Evolutionary conservation across 169 alveolate genomes (phyloP).

Genomic region (Cryptosporidium sp.): DNA sequence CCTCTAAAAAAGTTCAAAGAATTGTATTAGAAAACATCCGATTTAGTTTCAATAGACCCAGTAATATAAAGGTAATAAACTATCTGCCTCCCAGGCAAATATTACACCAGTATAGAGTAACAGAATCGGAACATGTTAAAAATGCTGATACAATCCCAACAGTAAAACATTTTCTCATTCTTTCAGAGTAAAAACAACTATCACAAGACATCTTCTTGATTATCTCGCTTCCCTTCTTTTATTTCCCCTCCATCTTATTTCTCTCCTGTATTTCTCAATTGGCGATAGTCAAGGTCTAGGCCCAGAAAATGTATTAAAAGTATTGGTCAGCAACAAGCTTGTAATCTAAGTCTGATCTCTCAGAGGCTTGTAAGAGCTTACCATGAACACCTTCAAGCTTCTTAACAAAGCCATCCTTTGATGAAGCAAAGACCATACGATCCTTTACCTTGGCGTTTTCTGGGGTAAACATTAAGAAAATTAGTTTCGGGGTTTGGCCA

Average conservation of each 20-base stretch:
- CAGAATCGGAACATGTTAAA: slow-evolving; percentile 5
- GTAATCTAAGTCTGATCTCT: slow-evolving; percentile 76
- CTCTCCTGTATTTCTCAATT: background rate
- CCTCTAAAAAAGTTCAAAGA: background rate
- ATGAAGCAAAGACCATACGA: slow-evolving; percentile 82
- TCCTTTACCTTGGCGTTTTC: slow-evolving; percentile 82
- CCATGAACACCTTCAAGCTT: slow-evolving; percentile 81
- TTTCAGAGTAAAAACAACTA: background rate
- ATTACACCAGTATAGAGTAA: background rate
- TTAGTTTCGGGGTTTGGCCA: slow-evolving; percentile 70
- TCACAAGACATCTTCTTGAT: background rate
- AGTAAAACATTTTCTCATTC: background rate
- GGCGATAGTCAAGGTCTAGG: background rate
- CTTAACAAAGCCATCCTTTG: slow-evolving; percentile 82
- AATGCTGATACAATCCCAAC: background rate
- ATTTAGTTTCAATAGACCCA: slow-evolving; percentile 5
- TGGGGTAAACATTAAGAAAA: slow-evolving; percentile 81
- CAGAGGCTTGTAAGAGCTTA: slow-evolving; percentile 81
- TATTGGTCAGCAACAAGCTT: slow-evolving; percentile 39
- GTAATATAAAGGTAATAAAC: background rate
- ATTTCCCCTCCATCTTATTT: background rate
- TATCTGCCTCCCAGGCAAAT: background rate
- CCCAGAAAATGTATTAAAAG: slow-evolving; percentile 26
- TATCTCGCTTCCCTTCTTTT: background rate
- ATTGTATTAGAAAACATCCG: background rate